Percentiles rank a stretch among this genome's conserved stretches.
Evolutionary conservation across 208 protist genomes (phyloP).

Genomic region (Acanthamoeba royreba): DNA sequence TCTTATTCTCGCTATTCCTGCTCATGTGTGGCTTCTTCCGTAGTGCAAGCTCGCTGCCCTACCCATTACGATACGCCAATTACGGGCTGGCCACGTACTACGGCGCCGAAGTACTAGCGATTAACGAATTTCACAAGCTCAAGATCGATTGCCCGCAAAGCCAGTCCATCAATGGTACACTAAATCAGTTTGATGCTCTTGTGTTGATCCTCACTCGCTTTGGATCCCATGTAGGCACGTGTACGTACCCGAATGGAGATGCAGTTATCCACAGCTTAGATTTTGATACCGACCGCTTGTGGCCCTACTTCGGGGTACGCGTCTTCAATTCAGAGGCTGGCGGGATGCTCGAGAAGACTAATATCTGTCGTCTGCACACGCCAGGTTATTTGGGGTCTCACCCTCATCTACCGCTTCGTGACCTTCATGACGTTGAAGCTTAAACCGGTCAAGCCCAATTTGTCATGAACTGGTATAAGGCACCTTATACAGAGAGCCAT

Average conservation of each 20-base stretch:
- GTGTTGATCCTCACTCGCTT: background rate
- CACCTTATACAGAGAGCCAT: no score
- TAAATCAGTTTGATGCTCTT: background rate
- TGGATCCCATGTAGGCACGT: background rate
- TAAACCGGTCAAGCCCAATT: background rate
- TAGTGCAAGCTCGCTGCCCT: background rate
- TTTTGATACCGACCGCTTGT: background rate
- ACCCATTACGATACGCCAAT: conserved; percentile 15
- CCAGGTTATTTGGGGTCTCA: background rate
- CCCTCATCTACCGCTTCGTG: background rate
- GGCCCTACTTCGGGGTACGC: background rate
- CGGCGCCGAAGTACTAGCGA: background rate
- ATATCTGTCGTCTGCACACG: no score
- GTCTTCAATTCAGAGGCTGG: no score
- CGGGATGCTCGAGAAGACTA: no score
- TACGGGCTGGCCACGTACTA: conserved; percentile 12
- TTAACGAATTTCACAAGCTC: conserved; percentile 35
- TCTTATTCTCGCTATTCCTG: conserved; percentile 32
- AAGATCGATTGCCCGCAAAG: background rate
- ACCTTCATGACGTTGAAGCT: background rate
- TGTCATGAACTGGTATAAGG: no score
- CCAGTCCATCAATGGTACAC: conserved; percentile 24
- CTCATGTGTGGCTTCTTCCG: conserved; percentile 45
- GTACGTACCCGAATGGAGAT: background rate
- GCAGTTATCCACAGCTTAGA: background rate